A percentile compares a stretch with the other conserved stretches of the same genome.
Evolutionary conservation across 805 yeast genomes (phyloP).

Genomic region (Danielozyma ontarioensis): DNA sequence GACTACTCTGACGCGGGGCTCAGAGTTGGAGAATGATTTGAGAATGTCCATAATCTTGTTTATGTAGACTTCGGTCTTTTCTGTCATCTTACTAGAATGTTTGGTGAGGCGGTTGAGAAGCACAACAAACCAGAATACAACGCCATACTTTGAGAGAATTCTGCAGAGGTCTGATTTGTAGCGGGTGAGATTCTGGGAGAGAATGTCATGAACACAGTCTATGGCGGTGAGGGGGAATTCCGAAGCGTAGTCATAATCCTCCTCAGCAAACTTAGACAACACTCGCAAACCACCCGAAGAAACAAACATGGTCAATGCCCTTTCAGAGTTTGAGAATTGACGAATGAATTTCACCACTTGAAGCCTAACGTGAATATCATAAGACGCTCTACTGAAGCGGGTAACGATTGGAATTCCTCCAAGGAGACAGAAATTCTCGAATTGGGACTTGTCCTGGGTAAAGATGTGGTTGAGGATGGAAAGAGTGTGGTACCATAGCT

Average conservation of each 20-base stretch:
- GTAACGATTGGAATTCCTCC: constrained; percentile 41
- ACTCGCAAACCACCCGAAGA: constrained; percentile 44
- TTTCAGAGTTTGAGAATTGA: constrained; percentile 27
- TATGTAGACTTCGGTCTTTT: constrained; percentile 5
- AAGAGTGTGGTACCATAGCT: constrained; percentile 34
- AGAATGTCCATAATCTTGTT: constrained; percentile 33
- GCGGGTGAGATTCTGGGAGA: constrained; percentile 30
- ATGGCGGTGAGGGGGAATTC: constrained; percentile 33
- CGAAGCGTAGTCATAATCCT: constrained; percentile 36
- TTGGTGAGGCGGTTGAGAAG: constrained; percentile 28
- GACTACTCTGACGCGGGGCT: constrained; percentile 37
- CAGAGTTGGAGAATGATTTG: constrained; percentile 42
- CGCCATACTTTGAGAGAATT: constrained; percentile 37
- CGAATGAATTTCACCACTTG: constrained; percentile 35
- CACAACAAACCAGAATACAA: constrained; percentile 39
- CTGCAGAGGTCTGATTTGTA: constrained; percentile 40
- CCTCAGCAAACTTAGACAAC: constrained; percentile 41
- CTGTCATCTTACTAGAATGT: constrained; percentile 2
- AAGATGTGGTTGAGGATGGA: constrained; percentile 31
- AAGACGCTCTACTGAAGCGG: constrained; percentile 28
- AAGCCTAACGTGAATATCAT: constrained; percentile 24
- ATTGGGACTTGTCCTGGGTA: constrained; percentile 21
- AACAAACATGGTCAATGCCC: constrained; percentile 35
- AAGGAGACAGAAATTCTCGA: constrained; percentile 37
- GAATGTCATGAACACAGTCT: constrained; percentile 28